These are phyloP conservation scores for Botrytis fabae DNA, from an alignment of 2,329 filamentous ascomycete genomes.

Conservation along the genomic window DNA sequence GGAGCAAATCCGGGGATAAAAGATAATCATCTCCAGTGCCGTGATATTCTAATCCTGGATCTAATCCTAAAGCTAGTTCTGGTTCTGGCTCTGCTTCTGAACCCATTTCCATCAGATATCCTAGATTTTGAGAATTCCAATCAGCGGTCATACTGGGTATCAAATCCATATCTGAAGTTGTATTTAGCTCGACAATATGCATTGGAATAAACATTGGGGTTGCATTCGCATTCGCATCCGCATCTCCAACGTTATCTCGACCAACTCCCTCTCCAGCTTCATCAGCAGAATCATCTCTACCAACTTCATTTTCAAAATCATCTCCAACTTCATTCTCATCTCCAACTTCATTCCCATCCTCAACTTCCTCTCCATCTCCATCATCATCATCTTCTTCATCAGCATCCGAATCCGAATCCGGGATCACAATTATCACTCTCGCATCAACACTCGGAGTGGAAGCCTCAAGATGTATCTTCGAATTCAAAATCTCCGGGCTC, in stretches of 20 bases:
- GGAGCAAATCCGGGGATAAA: background rate
- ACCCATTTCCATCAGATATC: fast-evolving
- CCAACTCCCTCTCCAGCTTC: too few relatives aligned
- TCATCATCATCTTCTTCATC: background rate
- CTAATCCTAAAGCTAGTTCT: background rate
- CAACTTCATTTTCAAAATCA: too few relatives aligned
- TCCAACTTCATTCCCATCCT: too few relatives aligned
- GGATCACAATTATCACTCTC: background rate
- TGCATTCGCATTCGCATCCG: too few relatives aligned
- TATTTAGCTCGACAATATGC: background rate
- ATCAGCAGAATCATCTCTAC: too few relatives aligned
- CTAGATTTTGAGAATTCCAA: background rate
- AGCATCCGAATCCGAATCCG: background rate
- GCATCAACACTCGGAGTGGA: background rate
- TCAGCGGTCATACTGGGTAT: background rate
- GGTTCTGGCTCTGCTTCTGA: background rate
- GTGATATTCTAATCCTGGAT: background rate
- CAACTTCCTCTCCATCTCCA: too few relatives aligned
- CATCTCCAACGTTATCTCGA: too few relatives aligned
- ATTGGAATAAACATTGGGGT: too few relatives aligned
- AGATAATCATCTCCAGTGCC: background rate
- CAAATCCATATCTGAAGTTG: fast-evolving
- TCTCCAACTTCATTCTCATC: too few relatives aligned
- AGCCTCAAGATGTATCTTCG: background rate
- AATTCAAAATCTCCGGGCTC: fast-evolving